phyloP scores from a whole-genome alignment of 164 flowering plant genomes.

The Vitis labrusca region DNA sequence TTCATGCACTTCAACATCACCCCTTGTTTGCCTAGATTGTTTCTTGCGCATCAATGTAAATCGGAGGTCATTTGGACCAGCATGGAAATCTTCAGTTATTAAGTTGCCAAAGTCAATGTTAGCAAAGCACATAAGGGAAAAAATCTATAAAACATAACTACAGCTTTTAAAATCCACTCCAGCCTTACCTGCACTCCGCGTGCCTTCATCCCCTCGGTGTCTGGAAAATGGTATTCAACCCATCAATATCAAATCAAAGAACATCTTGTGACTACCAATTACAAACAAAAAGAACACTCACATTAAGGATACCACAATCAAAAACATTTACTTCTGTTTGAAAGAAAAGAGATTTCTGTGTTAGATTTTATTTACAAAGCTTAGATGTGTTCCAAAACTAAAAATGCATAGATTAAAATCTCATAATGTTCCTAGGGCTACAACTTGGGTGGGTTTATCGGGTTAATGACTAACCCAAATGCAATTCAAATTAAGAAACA shows the following conservation, averaged over 20 bases:
- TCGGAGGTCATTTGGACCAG: slow-evolving; percentile 38
- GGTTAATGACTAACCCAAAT: too few species aligned
- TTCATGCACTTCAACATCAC: slow-evolving; percentile 10
- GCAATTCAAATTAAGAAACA: too few species aligned
- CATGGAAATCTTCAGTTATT: slow-evolving; percentile 14
- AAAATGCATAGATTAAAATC: neutral
- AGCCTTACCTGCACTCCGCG: neutral
- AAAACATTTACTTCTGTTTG: neutral
- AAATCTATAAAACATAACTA: neutral
- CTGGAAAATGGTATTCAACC: slow-evolving; percentile 11
- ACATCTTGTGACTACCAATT: neutral
- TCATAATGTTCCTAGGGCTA: too few species aligned
- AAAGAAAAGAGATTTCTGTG: too few species aligned
- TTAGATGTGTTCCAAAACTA: neutral
- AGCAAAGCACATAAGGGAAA: neutral
- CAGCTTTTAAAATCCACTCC: slow-evolving; percentile 8
- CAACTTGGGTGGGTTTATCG: too few species aligned
- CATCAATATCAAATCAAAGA: neutral
- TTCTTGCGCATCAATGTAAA: slow-evolving; percentile 35
- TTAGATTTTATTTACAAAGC: too few species aligned
- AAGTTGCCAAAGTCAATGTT: slow-evolving; percentile 3
- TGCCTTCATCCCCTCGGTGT: slow-evolving; percentile 15
- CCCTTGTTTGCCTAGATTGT: slow-evolving; percentile 12
- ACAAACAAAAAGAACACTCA: neutral
- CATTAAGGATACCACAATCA: neutral